A percentile compares a stretch with the other conserved stretches of the same genome.
Evolutionary conservation across 441 rosid genomes (phyloP).

Genomic region (Breynia disticha): DNA sequence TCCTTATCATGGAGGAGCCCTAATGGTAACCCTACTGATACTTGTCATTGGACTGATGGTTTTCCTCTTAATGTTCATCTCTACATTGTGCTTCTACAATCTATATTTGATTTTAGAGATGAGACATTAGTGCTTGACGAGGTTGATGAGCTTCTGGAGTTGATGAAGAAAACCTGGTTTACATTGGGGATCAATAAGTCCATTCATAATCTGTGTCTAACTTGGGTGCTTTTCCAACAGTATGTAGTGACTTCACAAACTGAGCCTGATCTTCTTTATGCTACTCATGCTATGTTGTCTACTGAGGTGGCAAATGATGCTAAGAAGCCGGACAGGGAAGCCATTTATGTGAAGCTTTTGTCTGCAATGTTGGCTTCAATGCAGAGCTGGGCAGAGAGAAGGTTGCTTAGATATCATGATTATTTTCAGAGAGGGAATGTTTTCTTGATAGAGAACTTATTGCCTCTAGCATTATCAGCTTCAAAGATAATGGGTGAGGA

Average conservation of each 20-base stretch:
- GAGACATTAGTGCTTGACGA: constrained; percentile 83
- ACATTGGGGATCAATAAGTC: constrained; percentile 66
- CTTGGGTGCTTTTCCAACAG: constrained; percentile 84
- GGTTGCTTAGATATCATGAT: constrained; percentile 66
- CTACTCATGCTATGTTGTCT: constrained; percentile 59
- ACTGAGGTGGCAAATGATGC: constrained; percentile 73
- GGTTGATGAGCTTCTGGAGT: constrained; percentile 77
- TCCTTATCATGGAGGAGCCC: constrained; percentile 70
- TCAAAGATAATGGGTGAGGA: constrained; percentile 71
- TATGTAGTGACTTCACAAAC: constrained; percentile 51
- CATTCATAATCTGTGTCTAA: constrained; percentile 66
- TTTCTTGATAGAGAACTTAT: constrained; percentile 54
- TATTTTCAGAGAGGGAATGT: constrained; percentile 54
- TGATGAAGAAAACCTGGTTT: constrained; percentile 91
- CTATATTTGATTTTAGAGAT: constrained; percentile 66
- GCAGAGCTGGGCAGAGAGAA: constrained; percentile 82
- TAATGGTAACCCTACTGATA: constrained; percentile 51
- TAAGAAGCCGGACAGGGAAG: constrained; percentile 61
- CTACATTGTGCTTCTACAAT: constrained; percentile 49
- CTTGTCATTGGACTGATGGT: constrained; percentile 94
- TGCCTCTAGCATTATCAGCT: constrained; percentile 61
- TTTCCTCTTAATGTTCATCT: constrained; percentile 78
- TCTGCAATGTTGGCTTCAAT: constrained; percentile 54
- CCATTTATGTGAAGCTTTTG: constrained; percentile 45
- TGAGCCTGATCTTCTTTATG: constrained; percentile 71